phyloP scores from a whole-genome alignment of 1,284 basidiomycete genomes.

The Malassezia restricta region DNA sequence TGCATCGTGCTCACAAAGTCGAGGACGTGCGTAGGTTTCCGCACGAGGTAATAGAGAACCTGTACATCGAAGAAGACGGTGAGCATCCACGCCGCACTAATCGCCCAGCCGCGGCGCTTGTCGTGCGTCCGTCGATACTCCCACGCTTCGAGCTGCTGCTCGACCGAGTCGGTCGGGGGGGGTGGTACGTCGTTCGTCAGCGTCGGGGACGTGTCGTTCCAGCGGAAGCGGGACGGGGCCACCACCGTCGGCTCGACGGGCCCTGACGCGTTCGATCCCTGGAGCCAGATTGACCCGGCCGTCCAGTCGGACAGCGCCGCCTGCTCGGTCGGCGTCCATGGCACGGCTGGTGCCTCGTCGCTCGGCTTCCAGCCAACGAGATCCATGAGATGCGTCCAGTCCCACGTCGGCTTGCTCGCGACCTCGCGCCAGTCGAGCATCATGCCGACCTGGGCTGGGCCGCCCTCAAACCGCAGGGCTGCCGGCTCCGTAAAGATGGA shows the following conservation, averaged over 20 bases:
- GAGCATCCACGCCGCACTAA: slow-evolving; percentile 5
- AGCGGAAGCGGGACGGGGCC: not conserved
- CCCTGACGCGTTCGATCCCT: slow-evolving; percentile 46
- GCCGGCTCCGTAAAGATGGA: slow-evolving; percentile 42
- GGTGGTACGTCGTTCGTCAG: not conserved
- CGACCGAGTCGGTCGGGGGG: not conserved
- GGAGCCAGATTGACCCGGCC: slow-evolving; percentile 62
- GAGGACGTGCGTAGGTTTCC: slow-evolving; percentile 80
- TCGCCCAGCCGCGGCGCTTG: slow-evolving; percentile 46
- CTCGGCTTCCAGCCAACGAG: not conserved
- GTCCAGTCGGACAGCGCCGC: slow-evolving; percentile 56
- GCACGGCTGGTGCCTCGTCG: not conserved
- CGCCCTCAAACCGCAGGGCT: slow-evolving; percentile 71
- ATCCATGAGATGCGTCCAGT: slow-evolving; percentile 47
- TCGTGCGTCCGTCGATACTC: slow-evolving; percentile 21
- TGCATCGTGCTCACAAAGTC: slow-evolving; percentile 83
- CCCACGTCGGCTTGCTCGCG: slow-evolving; percentile 54
- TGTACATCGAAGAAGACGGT: slow-evolving; percentile 51
- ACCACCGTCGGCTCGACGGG: not conserved
- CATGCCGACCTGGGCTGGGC: slow-evolving; percentile 72
- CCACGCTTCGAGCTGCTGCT: slow-evolving; percentile 15
- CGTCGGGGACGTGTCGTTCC: slow-evolving; percentile 1
- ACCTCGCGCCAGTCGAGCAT: slow-evolving; percentile 96
- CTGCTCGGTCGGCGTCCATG: slow-evolving; percentile 13
- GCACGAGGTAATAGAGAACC: slow-evolving; percentile 72